A percentile compares a stretch with the other conserved stretches of the same genome.
phyloP scores from a whole-genome alignment of 768 basidiomycete species.

The Xanthoconium purpureum region DNA sequence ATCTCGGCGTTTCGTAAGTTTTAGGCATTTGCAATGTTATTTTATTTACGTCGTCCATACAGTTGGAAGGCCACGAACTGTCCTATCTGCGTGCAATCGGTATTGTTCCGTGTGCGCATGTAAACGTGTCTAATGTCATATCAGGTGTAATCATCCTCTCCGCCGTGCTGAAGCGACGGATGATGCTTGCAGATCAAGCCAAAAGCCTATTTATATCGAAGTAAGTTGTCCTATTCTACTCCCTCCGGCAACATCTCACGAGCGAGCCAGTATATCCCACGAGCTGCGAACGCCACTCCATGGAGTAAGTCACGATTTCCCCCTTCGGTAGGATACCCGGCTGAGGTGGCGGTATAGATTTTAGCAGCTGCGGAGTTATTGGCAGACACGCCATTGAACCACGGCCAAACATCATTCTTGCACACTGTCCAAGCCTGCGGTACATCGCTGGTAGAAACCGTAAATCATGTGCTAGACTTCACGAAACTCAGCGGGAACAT shows the following conservation, averaged over 20 bases:
- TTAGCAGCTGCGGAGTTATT: constrained; percentile 91
- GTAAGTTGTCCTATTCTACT: constrained; percentile 38
- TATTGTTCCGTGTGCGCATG: constrained; percentile 19
- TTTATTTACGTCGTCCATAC: constrained; percentile 10
- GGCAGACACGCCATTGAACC: constrained; percentile 75
- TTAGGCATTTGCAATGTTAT: not conserved
- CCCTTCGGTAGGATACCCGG: not conserved
- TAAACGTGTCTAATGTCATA: constrained; percentile 2
- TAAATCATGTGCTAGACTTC: constrained; percentile 95
- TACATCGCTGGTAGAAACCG: constrained; percentile 92
- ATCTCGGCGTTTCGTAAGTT: constrained; percentile 71
- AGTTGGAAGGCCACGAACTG: constrained; percentile 87
- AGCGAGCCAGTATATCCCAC: constrained; percentile 69
- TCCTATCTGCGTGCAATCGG: constrained; percentile 92
- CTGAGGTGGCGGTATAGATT: constrained; percentile 46
- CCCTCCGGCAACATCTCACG: constrained; percentile 5
- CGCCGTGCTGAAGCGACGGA: constrained; percentile 86
- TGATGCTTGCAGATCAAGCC: constrained; percentile 93
- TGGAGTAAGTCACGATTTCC: constrained; percentile 50
- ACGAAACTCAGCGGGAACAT: constrained; percentile 89
- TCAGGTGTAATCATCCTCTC: constrained; percentile 87
- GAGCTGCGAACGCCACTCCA: constrained; percentile 90
- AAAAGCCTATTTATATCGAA: constrained; percentile 92
- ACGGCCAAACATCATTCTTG: constrained; percentile 80
- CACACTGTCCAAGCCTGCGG: constrained; percentile 95